Evolutionary conservation across 2,329 filamentous ascomycete species (phyloP), one percentile per base, ranked within the genome.

Genomic region (Lasiodiplodia gonubiensis): DNA sequence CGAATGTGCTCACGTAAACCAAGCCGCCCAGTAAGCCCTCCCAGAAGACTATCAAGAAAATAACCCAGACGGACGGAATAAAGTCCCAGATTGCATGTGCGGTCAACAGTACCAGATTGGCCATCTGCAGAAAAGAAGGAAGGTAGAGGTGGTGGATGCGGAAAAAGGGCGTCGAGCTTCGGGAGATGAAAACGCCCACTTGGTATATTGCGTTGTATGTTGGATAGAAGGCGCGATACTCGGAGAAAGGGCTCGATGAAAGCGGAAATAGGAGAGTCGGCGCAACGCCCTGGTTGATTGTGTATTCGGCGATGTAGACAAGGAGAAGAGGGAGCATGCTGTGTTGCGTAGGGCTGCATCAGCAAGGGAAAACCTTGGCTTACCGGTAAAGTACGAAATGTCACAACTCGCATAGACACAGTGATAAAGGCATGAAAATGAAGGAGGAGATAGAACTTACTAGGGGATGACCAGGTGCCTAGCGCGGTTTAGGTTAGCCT

Each of bases 161-260:
- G 71, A 96, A 77, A 77, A 97, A 97, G 0, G 94, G 93, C 0
- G 92, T 93, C 0, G 93, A 97, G 0, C 93, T 96, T 18, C 95
- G 90, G 0, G 94, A 97, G 72, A 98, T 87, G 81, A 98, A 98
- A 70, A 98, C 95, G 66, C 95, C 95, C 2, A 94, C 83, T 82
- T 99, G 94, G 79, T 99, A 98, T 69, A 98, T 90, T 67, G 96
- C 94, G 70, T 91, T 91, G 79, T 99, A 99, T 70, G 94, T 92
- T 0, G 94, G 94, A 74, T 99, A 99, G 78, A 97, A 98, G 37
- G 90, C 90, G 49, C 94, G 90, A 76, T 89, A 95, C 71, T 92
- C 87, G 37, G 83, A 80, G 77, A 98, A 98, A 0, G 95, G 95
- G 0, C 92, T 90, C 12, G 86, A 80, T 1, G 84, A 76, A 0